phyloP scores from a whole-genome alignment of 2,329 filamentous ascomycete species.

The Hypoxylon rubiginosum region DNA sequence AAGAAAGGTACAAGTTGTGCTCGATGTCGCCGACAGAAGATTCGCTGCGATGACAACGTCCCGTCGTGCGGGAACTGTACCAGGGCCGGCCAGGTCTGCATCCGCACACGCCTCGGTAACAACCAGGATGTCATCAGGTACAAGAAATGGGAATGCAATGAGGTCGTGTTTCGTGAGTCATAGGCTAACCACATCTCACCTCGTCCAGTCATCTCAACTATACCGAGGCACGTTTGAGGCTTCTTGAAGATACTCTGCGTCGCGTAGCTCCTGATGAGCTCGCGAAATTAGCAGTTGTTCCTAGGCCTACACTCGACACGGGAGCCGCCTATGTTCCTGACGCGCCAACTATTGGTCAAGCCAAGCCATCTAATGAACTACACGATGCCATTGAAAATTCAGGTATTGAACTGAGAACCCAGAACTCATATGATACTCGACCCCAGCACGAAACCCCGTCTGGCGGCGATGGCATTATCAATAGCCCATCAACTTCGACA shows the following conservation, averaged over 20 bases:
- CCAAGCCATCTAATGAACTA: background rate
- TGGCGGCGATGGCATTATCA: slow-evolving; percentile 16
- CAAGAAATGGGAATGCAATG: background rate
- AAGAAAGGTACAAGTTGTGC: slow-evolving; percentile 52
- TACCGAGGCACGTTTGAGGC: slow-evolving; percentile 31
- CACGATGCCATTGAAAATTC: background rate
- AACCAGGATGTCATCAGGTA: slow-evolving; percentile 35
- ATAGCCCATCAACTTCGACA: slow-evolving; percentile 20
- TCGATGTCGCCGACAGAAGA: slow-evolving; percentile 53
- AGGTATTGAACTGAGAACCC: slow-evolving; percentile 22
- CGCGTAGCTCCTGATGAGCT: slow-evolving; percentile 44
- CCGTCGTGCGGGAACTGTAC: slow-evolving; percentile 51
- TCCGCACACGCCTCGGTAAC: slow-evolving; percentile 42
- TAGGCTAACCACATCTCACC: slow-evolving; percentile 3
- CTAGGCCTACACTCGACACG: slow-evolving; percentile 3
- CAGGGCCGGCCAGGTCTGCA: slow-evolving; percentile 49
- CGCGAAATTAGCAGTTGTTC: slow-evolving; percentile 25
- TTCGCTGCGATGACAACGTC: slow-evolving; percentile 50
- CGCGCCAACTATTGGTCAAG: background rate
- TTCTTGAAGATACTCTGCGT: slow-evolving; percentile 40
- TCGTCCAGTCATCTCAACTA: slow-evolving; percentile 16
- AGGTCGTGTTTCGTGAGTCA: background rate
- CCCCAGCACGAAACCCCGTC: slow-evolving; percentile 21
- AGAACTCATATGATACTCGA: slow-evolving; percentile 28
- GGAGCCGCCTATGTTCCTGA: slow-evolving; percentile 23